Base-by-base conservation (phyloP, 2,329 filamentous ascomycete species). In the Aspergillus caelatus region DNA sequence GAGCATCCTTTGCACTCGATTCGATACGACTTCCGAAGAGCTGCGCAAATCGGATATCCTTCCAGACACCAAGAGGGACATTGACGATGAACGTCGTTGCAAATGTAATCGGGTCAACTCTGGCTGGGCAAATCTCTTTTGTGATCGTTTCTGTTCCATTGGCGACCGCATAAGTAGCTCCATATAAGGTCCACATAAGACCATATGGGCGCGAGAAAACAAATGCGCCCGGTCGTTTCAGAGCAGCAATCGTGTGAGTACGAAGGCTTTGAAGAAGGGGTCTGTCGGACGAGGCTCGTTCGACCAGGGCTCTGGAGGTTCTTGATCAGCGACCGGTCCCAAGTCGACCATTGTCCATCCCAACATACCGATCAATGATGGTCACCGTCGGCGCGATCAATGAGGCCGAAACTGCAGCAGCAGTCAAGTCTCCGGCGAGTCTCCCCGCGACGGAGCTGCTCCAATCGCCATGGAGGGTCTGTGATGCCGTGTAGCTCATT, bases 91-190 rank as follows among this genome's bases (percentile, higher is more conserved):
- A 73, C 1, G 73, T 75, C 1, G 88, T 85, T 59, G 91, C 91
- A 19, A 90, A 84, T 1, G 91, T 93, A 46, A 91, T 87, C 69
- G 70, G 64, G 9, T 67, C 79, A 1, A 89, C 84, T 21, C 86
- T 82, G 9, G 79, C 75, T 71, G 84, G 79, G 45, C 80, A 75
- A 4, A 86, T 67, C 3, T 89, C 90, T 7, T 89, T 88, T 56
- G 87, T 56, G 41, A 86, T 77, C 0, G 93, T 96, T 80, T 97
- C 93, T 73, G 95, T 85, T 12, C 85, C 79, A 81, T 97, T 97
- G 67, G 93, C 93, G 2, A 91, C 92, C 16, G 93, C 80, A 80
- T 96, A 97, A 61, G 93, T 97, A 68, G 91, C 89, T 68, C 88
- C 91, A 81, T 97, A 97, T 52, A 95, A 82, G 58, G 79, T 75